Conservation (phyloP, 1,284 basidiomycete genomes). For the Dichomitus squalens region DNA sequence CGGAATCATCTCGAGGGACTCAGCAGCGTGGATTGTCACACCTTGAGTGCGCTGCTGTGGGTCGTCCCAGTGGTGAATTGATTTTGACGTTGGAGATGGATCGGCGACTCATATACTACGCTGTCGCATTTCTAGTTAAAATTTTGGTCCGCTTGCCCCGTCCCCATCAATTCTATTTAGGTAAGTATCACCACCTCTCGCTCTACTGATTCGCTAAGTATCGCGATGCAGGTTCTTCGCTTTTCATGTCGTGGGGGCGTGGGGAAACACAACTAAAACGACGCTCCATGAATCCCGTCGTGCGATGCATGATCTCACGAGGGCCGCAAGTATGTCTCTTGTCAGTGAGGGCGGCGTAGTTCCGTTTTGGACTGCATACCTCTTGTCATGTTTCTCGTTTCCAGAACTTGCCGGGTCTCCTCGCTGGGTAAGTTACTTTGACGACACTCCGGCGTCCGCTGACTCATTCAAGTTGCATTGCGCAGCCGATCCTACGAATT, state of each 20-base stretch:
- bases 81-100: not conserved
- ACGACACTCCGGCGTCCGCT: constrained; percentile 13
- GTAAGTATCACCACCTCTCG: constrained; percentile 24
- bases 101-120: too few species aligned
- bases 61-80: constrained; percentile 34
- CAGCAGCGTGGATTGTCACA: constrained; percentile 95
- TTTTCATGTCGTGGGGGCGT: constrained; percentile 63
- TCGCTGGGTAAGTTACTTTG: constrained; percentile 47
- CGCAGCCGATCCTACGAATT: constrained; percentile 19
- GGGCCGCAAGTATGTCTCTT: constrained; percentile 53
- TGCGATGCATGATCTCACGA: not conserved
- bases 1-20: constrained; percentile 89
- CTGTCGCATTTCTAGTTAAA: constrained; percentile 34
- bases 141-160: constrained; percentile 34
- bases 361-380: constrained; percentile 59
- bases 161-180: constrained; percentile 45
- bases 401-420: constrained; percentile 69
- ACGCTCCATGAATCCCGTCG: constrained; percentile 25
- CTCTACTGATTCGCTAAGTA: not conserved
- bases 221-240: constrained; percentile 49
- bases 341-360: constrained; percentile 63
- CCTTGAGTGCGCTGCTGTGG: constrained; percentile 77
- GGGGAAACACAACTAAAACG: constrained; percentile 64
- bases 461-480: not conserved
- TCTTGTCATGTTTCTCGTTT: constrained; percentile 50